These are phyloP conservation scores for Mycena citricolor DNA, from an alignment of 1,284 basidiomycete species.

Conservation along the genomic window DNA sequence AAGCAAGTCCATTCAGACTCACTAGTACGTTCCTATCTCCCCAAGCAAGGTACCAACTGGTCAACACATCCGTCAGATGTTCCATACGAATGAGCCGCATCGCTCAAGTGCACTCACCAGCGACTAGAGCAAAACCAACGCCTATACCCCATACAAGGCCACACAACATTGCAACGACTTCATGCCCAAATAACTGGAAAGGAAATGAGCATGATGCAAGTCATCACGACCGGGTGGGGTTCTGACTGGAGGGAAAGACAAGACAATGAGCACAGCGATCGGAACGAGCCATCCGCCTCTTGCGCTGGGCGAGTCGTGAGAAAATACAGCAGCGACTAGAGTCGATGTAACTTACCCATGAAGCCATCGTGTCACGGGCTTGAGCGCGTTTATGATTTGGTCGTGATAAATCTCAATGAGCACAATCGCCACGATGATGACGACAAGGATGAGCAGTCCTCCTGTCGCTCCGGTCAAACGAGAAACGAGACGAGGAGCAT, in stretches of 20 bases:
- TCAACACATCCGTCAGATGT: too few relatives aligned
- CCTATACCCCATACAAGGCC: conserved; percentile 74
- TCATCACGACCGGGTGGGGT: too few relatives aligned
- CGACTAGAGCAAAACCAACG: conserved; percentile 66
- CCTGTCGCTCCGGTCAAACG: too few relatives aligned
- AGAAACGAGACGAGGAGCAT: too few relatives aligned
- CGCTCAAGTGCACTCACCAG: conserved; percentile 29
- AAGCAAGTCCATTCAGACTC: background rate
- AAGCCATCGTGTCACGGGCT: background rate
- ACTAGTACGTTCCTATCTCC: conserved; percentile 17
- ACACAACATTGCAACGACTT: conserved; percentile 71
- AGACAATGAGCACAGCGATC: conserved; percentile 73
- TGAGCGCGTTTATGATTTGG: background rate
- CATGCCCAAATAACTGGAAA: conserved; percentile 67
- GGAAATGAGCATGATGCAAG: conserved; percentile 2
- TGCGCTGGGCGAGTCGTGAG: too few relatives aligned
- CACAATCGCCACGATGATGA: background rate
- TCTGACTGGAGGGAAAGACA: conserved; percentile 73
- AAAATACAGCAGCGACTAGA: too few relatives aligned
- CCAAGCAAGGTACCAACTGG: conserved; percentile 17
- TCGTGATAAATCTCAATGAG: background rate
- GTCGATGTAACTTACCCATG: conserved; percentile 1
- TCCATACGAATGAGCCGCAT: too few relatives aligned
- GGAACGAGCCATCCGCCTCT: conserved; percentile 77
- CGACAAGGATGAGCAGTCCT: background rate